These are phyloP conservation scores for Penicillium occitanis DNA, from an alignment of 2,329 filamentous ascomycete genomes.

Conservation along the genomic window DNA sequence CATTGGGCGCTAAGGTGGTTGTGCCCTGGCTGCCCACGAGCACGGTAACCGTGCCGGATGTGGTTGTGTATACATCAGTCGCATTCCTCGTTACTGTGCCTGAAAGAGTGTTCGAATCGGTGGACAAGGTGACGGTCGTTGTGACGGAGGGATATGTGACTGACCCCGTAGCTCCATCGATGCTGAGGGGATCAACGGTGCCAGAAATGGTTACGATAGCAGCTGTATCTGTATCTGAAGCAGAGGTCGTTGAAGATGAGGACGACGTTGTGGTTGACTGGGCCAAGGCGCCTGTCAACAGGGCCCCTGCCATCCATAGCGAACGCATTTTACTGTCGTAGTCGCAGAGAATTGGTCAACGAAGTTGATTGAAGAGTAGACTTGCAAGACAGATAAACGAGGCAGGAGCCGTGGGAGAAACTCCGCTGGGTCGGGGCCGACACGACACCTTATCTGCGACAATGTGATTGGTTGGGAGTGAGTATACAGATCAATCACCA, in stretches of 20 bases:
- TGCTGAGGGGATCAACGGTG: slow-evolving; percentile 27
- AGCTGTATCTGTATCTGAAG: slow-evolving; percentile 10
- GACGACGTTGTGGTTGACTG: slow-evolving; percentile 10
- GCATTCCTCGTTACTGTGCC: slow-evolving; percentile 26
- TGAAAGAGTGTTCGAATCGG: slow-evolving; percentile 20
- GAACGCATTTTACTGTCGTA: slow-evolving; percentile 16
- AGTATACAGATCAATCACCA: not conserved
- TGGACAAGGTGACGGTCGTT: slow-evolving; percentile 33
- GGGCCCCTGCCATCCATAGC: slow-evolving; percentile 13
- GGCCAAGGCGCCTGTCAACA: slow-evolving; percentile 15
- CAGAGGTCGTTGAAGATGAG: slow-evolving; percentile 5
- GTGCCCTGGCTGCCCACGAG: slow-evolving; percentile 40
- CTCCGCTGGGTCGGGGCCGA: not conserved
- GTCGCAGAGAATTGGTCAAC: not conserved
- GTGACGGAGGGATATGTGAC: slow-evolving; percentile 41
- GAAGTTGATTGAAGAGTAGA: not conserved
- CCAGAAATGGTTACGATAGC: slow-evolving; percentile 28
- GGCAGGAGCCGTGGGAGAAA: slow-evolving; percentile 3
- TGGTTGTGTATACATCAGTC: slow-evolving; percentile 33
- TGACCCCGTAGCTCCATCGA: slow-evolving; percentile 34
- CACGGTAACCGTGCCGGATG: slow-evolving; percentile 40
- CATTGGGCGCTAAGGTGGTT: slow-evolving; percentile 50
- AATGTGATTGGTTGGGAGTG: not conserved
- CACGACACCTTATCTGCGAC: not conserved
- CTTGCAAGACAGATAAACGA: not conserved